A percentile compares a stretch with the other conserved stretches of the same genome.
Evolutionary conservation across 768 basidiomycete genomes (phyloP).

Genomic region (Tylopilus subfusipes): DNA sequence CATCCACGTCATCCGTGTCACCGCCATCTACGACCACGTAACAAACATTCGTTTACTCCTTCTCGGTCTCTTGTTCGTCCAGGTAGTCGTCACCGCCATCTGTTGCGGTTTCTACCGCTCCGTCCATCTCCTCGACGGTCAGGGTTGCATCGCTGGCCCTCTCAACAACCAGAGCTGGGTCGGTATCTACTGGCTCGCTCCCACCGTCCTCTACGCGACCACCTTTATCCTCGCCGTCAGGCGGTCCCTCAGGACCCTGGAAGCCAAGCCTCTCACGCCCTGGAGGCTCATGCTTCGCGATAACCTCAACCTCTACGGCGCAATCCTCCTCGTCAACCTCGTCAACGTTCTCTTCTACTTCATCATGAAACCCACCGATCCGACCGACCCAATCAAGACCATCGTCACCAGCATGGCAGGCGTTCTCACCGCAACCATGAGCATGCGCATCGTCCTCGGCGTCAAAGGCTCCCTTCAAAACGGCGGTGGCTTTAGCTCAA

Average conservation of each 20-base stretch:
- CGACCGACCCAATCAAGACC: constrained; percentile 68
- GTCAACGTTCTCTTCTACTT: constrained; percentile 87
- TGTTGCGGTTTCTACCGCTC: constrained; percentile 78
- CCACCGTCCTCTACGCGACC: constrained; percentile 58
- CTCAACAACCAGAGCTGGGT: constrained; percentile 65
- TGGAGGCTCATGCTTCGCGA: constrained; percentile 93
- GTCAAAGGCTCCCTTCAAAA: constrained; percentile 71
- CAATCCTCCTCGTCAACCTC: constrained; percentile 78
- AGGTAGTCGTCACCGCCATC: constrained; percentile 69
- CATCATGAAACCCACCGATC: constrained; percentile 63
- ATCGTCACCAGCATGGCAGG: constrained; percentile 85
- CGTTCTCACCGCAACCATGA: constrained; percentile 85
- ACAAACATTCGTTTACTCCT: constrained; percentile 52
- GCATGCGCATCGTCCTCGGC: constrained; percentile 79
- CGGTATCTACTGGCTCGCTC: constrained; percentile 80
- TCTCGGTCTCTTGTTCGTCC: constrained; percentile 57
- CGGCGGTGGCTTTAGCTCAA: constrained; percentile 69
- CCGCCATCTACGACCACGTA: constrained; percentile 69
- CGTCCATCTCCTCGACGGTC: constrained; percentile 69
- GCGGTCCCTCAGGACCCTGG: constrained; percentile 24
- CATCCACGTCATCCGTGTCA: constrained; percentile 74
- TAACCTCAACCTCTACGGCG: constrained; percentile 80
- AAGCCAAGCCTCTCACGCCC: constrained; percentile 49
- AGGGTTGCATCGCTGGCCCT: constrained; percentile 86
- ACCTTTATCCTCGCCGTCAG: constrained; percentile 25